Evolutionary conservation across 176 grass and related monocot genomes (phyloP).

Genomic region (Oryza australiensis): DNA sequence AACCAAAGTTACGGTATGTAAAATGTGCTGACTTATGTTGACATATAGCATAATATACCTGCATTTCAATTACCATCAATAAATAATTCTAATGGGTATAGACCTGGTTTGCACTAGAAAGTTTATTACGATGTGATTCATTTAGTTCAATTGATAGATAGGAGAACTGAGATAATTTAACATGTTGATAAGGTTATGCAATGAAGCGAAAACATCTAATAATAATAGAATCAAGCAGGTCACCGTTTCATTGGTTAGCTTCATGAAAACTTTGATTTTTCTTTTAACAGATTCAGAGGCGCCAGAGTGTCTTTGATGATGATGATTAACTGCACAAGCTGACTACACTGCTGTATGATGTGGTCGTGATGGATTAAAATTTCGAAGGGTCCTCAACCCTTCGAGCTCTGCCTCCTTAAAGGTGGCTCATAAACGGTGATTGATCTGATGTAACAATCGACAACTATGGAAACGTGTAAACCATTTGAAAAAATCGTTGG

Average conservation of each 20-base stretch:
- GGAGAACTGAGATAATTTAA: no score
- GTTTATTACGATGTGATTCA: not conserved
- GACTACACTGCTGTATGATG: not conserved
- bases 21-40: not conserved
- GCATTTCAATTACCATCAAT: not conserved
- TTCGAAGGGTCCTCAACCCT: not conserved
- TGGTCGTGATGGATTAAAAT: not conserved
- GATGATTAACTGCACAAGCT: conserved; percentile 59
- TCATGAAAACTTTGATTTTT: conserved; percentile 10
- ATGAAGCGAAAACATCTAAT: not conserved
- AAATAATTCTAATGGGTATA: not conserved
- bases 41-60: not conserved
- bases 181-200: no score
- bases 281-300: conserved; percentile 75
- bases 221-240: not conserved
- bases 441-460: not conserved
- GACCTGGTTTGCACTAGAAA: not conserved
- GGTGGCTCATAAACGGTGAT: no score
- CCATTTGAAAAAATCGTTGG: no score
- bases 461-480: conserved; percentile 6
- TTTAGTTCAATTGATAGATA: not conserved
- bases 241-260: not conserved
- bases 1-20: conserved; percentile 86
- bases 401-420: not conserved
- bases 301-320: conserved; percentile 76